Base-by-base conservation (phyloP, 345 rosid genomes). In the Lumnitzera racemosa region DNA sequence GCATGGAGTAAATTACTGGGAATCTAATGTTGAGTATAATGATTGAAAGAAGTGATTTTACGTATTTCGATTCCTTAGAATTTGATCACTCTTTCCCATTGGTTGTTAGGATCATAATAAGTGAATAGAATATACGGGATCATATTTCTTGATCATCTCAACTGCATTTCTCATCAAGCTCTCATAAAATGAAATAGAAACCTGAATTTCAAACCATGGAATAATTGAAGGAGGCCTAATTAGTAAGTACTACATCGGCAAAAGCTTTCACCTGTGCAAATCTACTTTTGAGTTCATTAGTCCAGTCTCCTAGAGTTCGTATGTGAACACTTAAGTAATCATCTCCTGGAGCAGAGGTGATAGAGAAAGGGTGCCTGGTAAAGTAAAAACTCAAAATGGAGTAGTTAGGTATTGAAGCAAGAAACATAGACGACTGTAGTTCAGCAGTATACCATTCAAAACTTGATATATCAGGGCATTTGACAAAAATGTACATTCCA, bases 281-380 rank as follows among this genome's bases (percentile, higher is more conserved):
- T 63, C 9, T 77, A 47, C 70, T 66, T 65, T 64, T 84, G 46
- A 50, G 61, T 57, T 61, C 95, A 16, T 80, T 75, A 24, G 95
- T 87, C 95, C 95, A 87, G 66, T 90, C 97, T 53, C 97, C 99
- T 43, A 90, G 59, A 15, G 96, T 69, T 73, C 99, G 59, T 59
- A 90, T 81, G 75, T 94, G 99, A 61, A 94, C 90, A 55, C 97
- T 90, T 67, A 94, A 61, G 73, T 76, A 85, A 36, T 79, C 86
- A 67, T 94, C 99, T 23, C 81, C 89, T 9, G 99, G 96, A 20
- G 99, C 96, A n/a, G 97, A 94, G 55, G 99, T 90, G 71, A 94
- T 94, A 43, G 96, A 90, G 63, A 94, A 90, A 5, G 91, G 99
- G 75, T 90, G 99, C 99, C 97, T 92, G 74, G 5, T n/a, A 24